A percentile compares a stretch with the other conserved stretches of the same genome.
These are phyloP conservation scores for Populus simonii DNA, from an alignment of 345 rosid species.

Conservation along the genomic window DNA sequence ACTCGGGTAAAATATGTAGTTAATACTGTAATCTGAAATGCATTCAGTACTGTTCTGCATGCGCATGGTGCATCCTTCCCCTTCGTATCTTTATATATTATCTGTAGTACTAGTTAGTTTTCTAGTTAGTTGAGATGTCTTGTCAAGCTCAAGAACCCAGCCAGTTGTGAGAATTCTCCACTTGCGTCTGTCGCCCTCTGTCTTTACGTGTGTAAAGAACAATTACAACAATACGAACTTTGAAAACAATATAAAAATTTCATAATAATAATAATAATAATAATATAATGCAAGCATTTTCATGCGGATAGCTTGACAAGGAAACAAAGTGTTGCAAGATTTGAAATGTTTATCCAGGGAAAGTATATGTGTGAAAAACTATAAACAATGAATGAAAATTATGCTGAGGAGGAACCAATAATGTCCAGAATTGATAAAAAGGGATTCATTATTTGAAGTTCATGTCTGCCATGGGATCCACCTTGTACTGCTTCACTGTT, in stretches of 20 bases:
- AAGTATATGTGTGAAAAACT: not conserved
- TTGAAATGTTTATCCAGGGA: not conserved
- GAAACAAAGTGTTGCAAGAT: not conserved
- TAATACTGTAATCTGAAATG: not conserved
- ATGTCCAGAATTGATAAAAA: not conserved
- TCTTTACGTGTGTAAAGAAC: not conserved
- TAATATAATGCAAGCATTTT: not conserved
- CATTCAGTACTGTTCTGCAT: not conserved
- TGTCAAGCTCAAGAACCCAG: not conserved
- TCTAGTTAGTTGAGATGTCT: not conserved
- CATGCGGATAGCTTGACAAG: not conserved
- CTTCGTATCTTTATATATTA: not conserved
- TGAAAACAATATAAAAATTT: not conserved
- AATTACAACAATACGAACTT: not conserved
- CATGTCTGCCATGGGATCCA: conserved; percentile 24
- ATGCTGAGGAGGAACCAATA: not conserved
- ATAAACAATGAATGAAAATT: not conserved
- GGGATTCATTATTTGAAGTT: not conserved
- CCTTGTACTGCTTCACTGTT: not conserved
- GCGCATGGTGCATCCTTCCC: not conserved
- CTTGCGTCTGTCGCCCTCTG: not conserved
- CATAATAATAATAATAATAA: not conserved
- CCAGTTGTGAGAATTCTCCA: not conserved
- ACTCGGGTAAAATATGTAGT: no score
- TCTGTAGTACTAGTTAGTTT: not conserved